phyloP scores from a whole-genome alignment of 2,329 filamentous ascomycete species.

The Decorospora gaudefroyi region DNA sequence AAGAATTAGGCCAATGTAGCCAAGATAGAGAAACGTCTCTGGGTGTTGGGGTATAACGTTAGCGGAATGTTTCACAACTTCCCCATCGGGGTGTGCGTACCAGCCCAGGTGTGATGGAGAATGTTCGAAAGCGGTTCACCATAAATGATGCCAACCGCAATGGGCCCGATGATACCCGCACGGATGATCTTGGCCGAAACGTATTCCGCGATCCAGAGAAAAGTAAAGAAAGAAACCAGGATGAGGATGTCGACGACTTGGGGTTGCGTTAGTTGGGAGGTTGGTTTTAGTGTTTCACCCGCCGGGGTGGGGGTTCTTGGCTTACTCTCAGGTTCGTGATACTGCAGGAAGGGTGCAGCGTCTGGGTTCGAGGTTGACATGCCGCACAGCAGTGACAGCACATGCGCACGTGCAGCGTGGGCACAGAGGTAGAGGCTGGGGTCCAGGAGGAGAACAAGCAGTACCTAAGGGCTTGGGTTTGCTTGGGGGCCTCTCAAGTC shows the following conservation, averaged over 20 bases:
- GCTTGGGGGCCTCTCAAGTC: neutral
- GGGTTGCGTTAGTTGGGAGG: constrained; percentile 1
- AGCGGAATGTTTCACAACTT: neutral
- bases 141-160: constrained; percentile 15
- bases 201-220: constrained; percentile 17
- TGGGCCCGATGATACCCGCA: constrained; percentile 18
- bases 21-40: constrained; percentile 50
- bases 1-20: constrained; percentile 56
- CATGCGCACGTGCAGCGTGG: no score
- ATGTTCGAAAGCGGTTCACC: constrained; percentile 18
- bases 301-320: neutral
- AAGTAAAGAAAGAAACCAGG: constrained; percentile 19
- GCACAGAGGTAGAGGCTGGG: neutral
- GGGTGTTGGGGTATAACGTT: constrained; percentile 1
- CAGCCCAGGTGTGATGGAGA: constrained; percentile 15
- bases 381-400: neutral
- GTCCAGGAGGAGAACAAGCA: constrained; percentile 1
- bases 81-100: neutral
- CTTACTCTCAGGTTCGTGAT: constrained; percentile 14
- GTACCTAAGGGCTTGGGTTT: constrained; percentile 2
- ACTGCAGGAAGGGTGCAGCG: constrained; percentile 11
- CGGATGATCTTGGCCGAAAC: constrained; percentile 15
- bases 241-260: constrained; percentile 16
- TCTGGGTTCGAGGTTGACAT: constrained; percentile 1
- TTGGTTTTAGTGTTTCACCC: neutral